Evolutionary conservation across 805 yeast genomes (phyloP).

Genomic region (Suhomyces prunicola): DNA sequence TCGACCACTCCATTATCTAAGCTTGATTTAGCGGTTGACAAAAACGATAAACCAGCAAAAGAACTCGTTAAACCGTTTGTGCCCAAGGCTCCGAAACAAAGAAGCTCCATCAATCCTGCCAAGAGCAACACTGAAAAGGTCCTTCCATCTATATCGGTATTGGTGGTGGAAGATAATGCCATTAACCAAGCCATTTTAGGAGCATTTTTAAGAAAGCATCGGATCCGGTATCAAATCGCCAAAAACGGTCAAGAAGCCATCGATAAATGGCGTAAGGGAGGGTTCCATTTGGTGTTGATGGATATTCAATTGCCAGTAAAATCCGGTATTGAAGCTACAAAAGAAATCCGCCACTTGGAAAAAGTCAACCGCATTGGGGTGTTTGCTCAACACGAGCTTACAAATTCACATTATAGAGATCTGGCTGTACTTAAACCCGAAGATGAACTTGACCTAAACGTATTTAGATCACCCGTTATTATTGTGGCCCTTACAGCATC

Average conservation of each 20-base stretch:
- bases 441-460: slow-evolving; percentile 55
- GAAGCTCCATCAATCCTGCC: slow-evolving; percentile 6
- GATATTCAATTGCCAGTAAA: slow-evolving; percentile 95
- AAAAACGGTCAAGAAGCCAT: slow-evolving; percentile 94
- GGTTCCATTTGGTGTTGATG: slow-evolving; percentile 92
- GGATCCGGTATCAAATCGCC: slow-evolving; percentile 81
- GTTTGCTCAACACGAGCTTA: slow-evolving; percentile 43
- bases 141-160: slow-evolving; percentile 82
- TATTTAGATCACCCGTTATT: slow-evolving; percentile 92
- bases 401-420: slow-evolving; percentile 18
- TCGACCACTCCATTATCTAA: background rate
- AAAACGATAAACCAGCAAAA: background rate
- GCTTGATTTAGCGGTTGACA: background rate
- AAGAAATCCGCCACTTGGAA: slow-evolving; percentile 84
- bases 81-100: background rate
- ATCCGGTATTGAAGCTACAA: slow-evolving; percentile 93
- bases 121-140: slow-evolving; percentile 55
- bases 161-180: slow-evolving; percentile 94
- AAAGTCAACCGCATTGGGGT: slow-evolving; percentile 74
- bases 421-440: slow-evolving; percentile 31
- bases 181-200: slow-evolving; percentile 91
- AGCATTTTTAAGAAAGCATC: slow-evolving; percentile 79
- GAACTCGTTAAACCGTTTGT: background rate
- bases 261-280: slow-evolving; percentile 92
- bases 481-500: slow-evolving; percentile 96